Conservation (phyloP, 2,329 filamentous ascomycete species). For the Paraconiothyrium sp. region DNA sequence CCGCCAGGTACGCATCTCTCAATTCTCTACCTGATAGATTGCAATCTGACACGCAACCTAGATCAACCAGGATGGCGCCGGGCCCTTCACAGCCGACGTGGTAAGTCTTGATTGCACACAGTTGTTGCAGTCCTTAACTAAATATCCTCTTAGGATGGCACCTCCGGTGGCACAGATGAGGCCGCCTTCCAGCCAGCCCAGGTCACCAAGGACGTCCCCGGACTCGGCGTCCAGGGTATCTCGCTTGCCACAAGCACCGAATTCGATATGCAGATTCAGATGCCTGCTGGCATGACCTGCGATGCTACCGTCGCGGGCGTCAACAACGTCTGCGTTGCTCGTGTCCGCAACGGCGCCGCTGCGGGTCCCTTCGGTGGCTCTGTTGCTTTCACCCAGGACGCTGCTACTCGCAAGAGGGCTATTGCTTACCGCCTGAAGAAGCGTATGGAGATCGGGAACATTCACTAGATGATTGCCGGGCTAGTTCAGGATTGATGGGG, state of each 20-base stretch:
- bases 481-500: background rate
- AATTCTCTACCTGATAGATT: background rate
- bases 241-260: constrained; percentile 68
- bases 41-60: constrained; percentile 17
- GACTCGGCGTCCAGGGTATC: constrained; percentile 64
- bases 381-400: constrained; percentile 70
- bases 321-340: constrained; percentile 71
- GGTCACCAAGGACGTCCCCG: constrained; percentile 70
- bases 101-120: too few relatives aligned
- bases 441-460: constrained; percentile 45
- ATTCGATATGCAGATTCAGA: constrained; percentile 70
- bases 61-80: constrained; percentile 75
- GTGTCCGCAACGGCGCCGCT: constrained; percentile 68
- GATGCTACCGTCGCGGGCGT: constrained; percentile 67
- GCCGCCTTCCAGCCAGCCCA: constrained; percentile 68
- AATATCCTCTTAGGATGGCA: constrained; percentile 56
- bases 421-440: constrained; percentile 62
- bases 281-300: constrained; percentile 75
- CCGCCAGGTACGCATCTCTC: constrained; percentile 57
- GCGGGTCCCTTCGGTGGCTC: constrained; percentile 75
- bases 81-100: constrained; percentile 68
- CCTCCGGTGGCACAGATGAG: constrained; percentile 70
- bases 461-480: constrained; percentile 21
- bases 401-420: constrained; percentile 68
- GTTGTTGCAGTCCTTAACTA: too few relatives aligned